A percentile compares a stretch with the other conserved stretches of the same genome.
phyloP scores from a whole-genome alignment of 179 eudicot genomes.

The Camellia oleifera region DNA sequence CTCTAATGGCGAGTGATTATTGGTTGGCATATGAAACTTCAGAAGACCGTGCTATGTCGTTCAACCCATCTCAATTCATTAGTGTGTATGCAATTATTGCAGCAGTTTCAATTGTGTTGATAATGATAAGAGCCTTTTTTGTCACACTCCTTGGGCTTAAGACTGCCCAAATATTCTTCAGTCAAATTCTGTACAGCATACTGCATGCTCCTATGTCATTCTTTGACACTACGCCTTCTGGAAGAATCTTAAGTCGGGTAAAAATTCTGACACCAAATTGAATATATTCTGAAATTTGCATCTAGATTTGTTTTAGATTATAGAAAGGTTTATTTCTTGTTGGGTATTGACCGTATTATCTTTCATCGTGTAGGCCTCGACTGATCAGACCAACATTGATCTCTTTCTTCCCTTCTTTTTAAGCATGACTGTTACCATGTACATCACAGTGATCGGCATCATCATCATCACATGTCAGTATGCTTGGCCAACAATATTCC shows the following conservation, averaged over 20 bases:
- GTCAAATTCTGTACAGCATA: conserved; percentile 61
- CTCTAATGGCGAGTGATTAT: conserved; percentile 82
- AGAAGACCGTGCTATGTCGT: conserved; percentile 43
- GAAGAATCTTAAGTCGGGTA: conserved; percentile 98
- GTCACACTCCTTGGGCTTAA: conserved; percentile 65
- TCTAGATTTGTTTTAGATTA: neutral
- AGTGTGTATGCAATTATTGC: conserved; percentile 63
- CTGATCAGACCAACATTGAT: conserved; percentile 87
- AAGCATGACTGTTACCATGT: conserved; percentile 68
- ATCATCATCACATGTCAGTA: conserved; percentile 83
- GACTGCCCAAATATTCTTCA: conserved; percentile 70
- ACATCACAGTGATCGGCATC: conserved; percentile 69
- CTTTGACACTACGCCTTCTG: conserved; percentile 97
- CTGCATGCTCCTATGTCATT: conserved; percentile 97
- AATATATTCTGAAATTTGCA: neutral
- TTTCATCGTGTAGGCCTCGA: conserved; percentile 70
- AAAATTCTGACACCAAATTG: conserved; percentile 10
- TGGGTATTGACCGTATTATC: neutral
- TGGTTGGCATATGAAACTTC: conserved; percentile 96
- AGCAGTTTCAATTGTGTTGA: conserved; percentile 45
- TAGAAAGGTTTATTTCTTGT: neutral
- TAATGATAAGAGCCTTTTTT: conserved; percentile 45
- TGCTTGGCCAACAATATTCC: conserved; percentile 91
- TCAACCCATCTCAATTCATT: conserved; percentile 66
- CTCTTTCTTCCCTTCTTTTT: conserved; percentile 74